Evolutionary conservation across 352 stramenopile genomes (phyloP), one percentile per base, ranked within the genome.

Genomic region (Phytophthora chlamydospora): DNA sequence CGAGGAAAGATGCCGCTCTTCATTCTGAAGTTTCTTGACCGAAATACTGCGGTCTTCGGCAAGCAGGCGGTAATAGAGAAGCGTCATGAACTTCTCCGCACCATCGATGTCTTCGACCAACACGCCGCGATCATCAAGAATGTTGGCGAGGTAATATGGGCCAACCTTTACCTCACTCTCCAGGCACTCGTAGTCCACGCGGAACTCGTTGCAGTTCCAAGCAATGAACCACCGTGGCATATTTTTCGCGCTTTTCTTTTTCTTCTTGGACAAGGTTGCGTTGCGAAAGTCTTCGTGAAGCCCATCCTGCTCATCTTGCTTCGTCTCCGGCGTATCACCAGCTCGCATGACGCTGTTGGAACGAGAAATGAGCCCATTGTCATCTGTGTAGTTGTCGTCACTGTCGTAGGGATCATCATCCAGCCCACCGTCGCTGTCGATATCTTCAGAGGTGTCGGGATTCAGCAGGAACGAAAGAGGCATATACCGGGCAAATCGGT

Each of bases 161-260:
- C 87, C 87, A 51, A 95, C 87, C 45, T 88, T 91, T 19, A 95
- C 83, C 58, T 95, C 87, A 8, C 75, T 68, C 19, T 76, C 55
- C n/a, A 90, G 51, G 43, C 81, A 91, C 21, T 84, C 72, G 40
- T 93, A 95, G 38, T 95, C 85, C 31, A 94, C 58, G 13, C 70
- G 66, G 42, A 95, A 95, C 55, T 95, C 87, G 46, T 95, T 93
- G n/a, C 74, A 84, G 58, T 95, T 93, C 87, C 87, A 95, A 9
- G 78, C 80, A 11, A 95, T 72, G 61, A 90, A 95, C 87, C 87
- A 95, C 2, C 83, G 80, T 7, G 87, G 87, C 24, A 91, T 66
- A 54, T 84, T 75, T 52, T 88, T 89, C 0, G 79, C 64, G 43
- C 71, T 77, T 61, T 85, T 84, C 66, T 84, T 89, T 58, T 85